Conservation (phyloP, 1,284 basidiomycete genomes). For the Leccinum pachyderme region DNA sequence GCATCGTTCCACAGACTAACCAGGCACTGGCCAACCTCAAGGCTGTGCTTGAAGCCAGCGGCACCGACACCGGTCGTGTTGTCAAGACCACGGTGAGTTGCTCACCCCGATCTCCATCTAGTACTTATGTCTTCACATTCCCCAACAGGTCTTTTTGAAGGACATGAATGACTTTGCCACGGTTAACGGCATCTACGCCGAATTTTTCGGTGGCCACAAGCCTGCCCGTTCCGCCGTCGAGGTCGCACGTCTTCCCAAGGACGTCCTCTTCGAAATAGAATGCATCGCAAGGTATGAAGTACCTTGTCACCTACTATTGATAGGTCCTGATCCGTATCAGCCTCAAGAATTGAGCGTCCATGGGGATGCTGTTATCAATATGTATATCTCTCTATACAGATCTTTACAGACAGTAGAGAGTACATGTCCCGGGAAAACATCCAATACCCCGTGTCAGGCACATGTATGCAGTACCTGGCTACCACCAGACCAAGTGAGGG, state of each 20-base stretch:
- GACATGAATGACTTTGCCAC: conserved; percentile 87
- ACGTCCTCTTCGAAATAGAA: conserved; percentile 90
- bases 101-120: not conserved
- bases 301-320: not conserved
- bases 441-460: not conserved
- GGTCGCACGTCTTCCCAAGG: conserved; percentile 72
- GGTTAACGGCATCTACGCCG: conserved; percentile 79
- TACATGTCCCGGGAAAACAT: not conserved
- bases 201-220: conserved; percentile 87
- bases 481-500: not conserved
- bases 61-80: conserved; percentile 73
- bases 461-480: not conserved
- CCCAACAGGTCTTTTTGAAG: conserved; percentile 81
- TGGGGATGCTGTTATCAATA: not conserved
- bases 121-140: not conserved
- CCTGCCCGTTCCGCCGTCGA: conserved; percentile 90
- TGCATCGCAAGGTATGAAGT: conserved; percentile 65
- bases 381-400: not conserved
- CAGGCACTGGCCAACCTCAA: conserved; percentile 88
- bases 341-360: conserved; percentile 20
- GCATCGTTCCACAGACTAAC: conserved; percentile 80
- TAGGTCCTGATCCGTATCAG: conserved; percentile 8
- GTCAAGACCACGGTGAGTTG: conserved; percentile 78
- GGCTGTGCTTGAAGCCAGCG: conserved; percentile 80
- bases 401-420: conserved; percentile 11